Base-by-base conservation (phyloP, 2,329 filamentous ascomycete species). In the Sarocladium kiliense region DNA sequence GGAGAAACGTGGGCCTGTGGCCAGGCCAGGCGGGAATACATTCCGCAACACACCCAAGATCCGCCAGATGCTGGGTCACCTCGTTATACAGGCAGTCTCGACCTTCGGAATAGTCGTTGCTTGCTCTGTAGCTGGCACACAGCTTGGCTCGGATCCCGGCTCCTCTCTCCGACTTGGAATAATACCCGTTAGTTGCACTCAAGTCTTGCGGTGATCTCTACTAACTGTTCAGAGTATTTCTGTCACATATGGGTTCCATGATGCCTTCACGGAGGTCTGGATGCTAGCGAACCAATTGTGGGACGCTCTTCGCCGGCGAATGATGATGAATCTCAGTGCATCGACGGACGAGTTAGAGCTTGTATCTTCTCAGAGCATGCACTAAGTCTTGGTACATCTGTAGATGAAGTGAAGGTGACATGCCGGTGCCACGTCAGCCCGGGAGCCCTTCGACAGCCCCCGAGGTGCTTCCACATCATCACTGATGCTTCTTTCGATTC, bases 51-150 rank as follows among this genome's bases (percentile, higher is more conserved):
- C n/a, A n/a, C n/a, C n/a, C n/a, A n/a, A n/a, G n/a, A 18, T 44
- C 21, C 25, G 10, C 21, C 41, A 18, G 41, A 44, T 44, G 41
- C 41, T 44, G 41, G 41, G 10, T 25, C 41, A 44, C 41, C 41
- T 44, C 41, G 41, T 44, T 19, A 44, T 44, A n/a, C 41, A 44
- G 41, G 25, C 19, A 19, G 41, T 25, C 41, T 21, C 41, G 18
- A 18, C 41, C 21, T 19, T 44, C 21, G 18, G 41, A n/a, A 44
- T 44, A 19, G 41, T 18, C 41, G 41, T 44, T 9, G 41, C 41
- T 9, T 44, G 41, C 41, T 44, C 41, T 44, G 21, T 44, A 44
- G 41, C 41, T 44, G 41, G 41, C 41, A 44, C 21, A 19, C 41
- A 44, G 21, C 41, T 44, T 44, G 41, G 25, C 21, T 21, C 18